These are phyloP conservation scores for barley (Hordeum vulgare) DNA, from an alignment of 176 grass and related monocot genomes.

Conservation along the genomic window DNA sequence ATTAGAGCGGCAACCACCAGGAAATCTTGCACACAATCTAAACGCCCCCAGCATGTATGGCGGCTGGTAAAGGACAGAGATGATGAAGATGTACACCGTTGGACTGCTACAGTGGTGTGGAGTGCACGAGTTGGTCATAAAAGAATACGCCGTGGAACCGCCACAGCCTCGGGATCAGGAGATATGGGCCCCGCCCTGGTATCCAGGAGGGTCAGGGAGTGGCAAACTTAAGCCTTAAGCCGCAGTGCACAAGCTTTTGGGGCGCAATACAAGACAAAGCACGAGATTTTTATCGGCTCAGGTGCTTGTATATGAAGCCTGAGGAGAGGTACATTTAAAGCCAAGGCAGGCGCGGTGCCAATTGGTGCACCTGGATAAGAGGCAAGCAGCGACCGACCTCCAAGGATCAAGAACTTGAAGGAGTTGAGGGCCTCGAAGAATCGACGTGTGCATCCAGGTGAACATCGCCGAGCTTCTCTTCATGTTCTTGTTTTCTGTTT, in stretches of 20 bases:
- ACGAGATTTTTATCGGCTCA: neutral
- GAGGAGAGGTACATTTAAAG: slow-evolving; percentile 18
- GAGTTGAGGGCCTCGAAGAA: neutral
- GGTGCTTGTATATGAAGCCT: slow-evolving; percentile 18
- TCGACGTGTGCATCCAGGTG: slow-evolving; percentile 16
- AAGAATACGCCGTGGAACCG: neutral
- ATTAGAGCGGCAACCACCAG: neutral
- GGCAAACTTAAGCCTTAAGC: neutral
- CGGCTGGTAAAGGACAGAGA: neutral
- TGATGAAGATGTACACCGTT: neutral
- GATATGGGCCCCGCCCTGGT: neutral
- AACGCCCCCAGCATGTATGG: neutral
- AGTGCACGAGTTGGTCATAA: slow-evolving; percentile 16
- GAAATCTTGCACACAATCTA: slow-evolving; percentile 37
- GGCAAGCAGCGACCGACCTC: neutral
- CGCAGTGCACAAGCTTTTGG: neutral
- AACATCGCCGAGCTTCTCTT: neutral
- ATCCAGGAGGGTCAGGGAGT: neutral
- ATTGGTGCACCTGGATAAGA: slow-evolving; percentile 9
- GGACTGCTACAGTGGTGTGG: slow-evolving; percentile 5
- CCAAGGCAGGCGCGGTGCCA: slow-evolving; percentile 5
- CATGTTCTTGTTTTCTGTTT: neutral
- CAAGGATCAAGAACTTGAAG: neutral
- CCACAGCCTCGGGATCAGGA: slow-evolving; percentile 19
- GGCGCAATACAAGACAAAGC: neutral